Conservation (phyloP, 768 basidiomycete genomes). For the Psilocybe cubensis region DNA sequence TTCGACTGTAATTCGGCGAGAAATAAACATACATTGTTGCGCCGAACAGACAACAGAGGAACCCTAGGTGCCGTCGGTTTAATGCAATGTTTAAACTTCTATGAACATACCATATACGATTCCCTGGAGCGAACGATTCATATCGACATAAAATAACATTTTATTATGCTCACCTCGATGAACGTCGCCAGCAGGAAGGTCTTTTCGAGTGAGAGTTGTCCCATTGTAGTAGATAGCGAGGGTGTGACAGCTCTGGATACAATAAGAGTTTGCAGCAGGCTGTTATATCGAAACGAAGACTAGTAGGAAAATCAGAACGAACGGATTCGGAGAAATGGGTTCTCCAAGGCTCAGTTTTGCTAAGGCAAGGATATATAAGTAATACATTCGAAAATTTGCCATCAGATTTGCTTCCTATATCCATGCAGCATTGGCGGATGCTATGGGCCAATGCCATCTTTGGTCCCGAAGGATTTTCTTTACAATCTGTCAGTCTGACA, state of each 20-base stretch:
- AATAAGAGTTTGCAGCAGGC: neutral
- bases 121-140: neutral
- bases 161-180: neutral
- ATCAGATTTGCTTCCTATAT: too few relatives aligned
- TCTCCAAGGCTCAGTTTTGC: neutral
- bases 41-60: neutral
- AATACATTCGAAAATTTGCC: neutral
- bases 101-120: neutral
- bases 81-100: too few relatives aligned
- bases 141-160: neutral
- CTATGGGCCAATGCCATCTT: too few relatives aligned
- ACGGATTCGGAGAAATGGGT: neutral
- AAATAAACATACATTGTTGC: conserved; percentile 1
- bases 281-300: too few relatives aligned
- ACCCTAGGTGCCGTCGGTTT: neutral
- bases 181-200: neutral
- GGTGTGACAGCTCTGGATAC: neutral
- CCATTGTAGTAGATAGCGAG: neutral
- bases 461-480: too few relatives aligned
- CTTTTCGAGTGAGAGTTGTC: neutral
- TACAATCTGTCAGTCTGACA: too few relatives aligned
- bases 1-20: neutral
- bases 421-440: too few relatives aligned
- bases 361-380: neutral
- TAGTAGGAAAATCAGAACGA: neutral